Evolutionary conservation across 352 stramenopile genomes (phyloP).

Genomic region (Globisporangium sylvaticum): DNA sequence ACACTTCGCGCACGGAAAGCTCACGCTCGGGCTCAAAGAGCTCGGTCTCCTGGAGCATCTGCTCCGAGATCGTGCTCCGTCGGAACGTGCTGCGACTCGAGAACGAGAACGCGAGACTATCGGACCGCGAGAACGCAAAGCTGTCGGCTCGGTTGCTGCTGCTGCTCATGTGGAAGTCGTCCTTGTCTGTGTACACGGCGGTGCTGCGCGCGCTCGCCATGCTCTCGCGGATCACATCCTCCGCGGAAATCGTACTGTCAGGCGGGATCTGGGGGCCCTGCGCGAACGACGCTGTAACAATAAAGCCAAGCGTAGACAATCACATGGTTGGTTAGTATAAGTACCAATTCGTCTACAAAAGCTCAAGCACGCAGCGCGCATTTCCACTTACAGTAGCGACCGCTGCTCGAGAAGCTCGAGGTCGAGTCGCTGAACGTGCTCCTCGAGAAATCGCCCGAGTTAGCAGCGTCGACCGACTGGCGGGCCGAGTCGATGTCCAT

Average conservation of each 20-base stretch:
- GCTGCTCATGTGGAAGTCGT: constrained; percentile 45
- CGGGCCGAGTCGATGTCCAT: constrained; percentile 47
- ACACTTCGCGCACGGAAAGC: constrained; percentile 66
- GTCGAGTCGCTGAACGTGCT: constrained; percentile 47
- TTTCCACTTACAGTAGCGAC: constrained; percentile 40
- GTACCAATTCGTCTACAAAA: neutral
- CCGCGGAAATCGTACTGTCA: constrained; percentile 79
- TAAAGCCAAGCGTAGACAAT: neutral
- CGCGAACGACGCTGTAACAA: constrained; percentile 39
- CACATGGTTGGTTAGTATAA: neutral
- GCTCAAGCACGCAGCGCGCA: neutral
- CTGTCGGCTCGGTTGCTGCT: constrained; percentile 27
- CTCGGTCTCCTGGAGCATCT: constrained; percentile 83
- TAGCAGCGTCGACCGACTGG: constrained; percentile 31
- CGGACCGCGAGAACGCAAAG: constrained; percentile 44
- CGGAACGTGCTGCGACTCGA: constrained; percentile 78
- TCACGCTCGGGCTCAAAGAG: constrained; percentile 79
- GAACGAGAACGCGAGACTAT: constrained; percentile 58
- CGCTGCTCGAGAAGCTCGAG: constrained; percentile 22
- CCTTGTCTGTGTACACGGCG: constrained; percentile 65
- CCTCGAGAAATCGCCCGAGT: constrained; percentile 27
- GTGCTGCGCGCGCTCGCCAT: constrained; percentile 75
- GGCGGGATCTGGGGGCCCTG: constrained; percentile 65
- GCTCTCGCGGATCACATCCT: constrained; percentile 86
- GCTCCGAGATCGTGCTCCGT: constrained; percentile 76